These are phyloP conservation scores for Kwoniella botswanensis DNA, from an alignment of 768 basidiomycete species.

Conservation along the genomic window DNA sequence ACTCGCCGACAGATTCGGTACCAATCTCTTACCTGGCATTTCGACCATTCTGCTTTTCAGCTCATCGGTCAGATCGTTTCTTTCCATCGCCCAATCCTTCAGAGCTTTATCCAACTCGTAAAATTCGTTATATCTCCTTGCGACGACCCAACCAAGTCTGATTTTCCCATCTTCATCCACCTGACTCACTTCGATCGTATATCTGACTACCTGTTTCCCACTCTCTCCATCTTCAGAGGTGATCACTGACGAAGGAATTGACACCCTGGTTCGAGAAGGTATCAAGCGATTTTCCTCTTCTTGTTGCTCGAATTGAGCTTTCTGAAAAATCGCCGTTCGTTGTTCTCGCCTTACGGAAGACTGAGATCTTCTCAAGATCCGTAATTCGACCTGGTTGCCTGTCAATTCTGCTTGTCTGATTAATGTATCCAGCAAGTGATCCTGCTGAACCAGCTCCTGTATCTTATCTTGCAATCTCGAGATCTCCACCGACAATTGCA, in stretches of 20 bases:
- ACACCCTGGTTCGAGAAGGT: slow-evolving; percentile 80
- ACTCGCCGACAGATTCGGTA: slow-evolving; percentile 80
- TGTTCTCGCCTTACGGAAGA: slow-evolving; percentile 80
- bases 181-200: slow-evolving; percentile 90
- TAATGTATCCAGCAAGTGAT: slow-evolving; percentile 79
- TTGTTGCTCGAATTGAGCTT: slow-evolving; percentile 90
- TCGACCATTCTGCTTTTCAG: slow-evolving; percentile 69
- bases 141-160: slow-evolving; percentile 88
- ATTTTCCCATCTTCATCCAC: slow-evolving; percentile 72
- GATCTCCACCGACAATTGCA: slow-evolving; percentile 64
- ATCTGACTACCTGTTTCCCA: slow-evolving; percentile 88
- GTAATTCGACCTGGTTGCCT: slow-evolving; percentile 84
- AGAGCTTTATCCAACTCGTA: slow-evolving; percentile 83
- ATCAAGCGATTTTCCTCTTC: slow-evolving; percentile 86
- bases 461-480: slow-evolving; percentile 76
- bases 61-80: slow-evolving; percentile 61
- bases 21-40: slow-evolving; percentile 91
- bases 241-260: slow-evolving; percentile 79
- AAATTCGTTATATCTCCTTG: slow-evolving; percentile 94
- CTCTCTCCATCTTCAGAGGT: slow-evolving; percentile 69
- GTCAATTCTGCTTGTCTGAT: slow-evolving; percentile 95
- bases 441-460: slow-evolving; percentile 75
- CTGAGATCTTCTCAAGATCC: slow-evolving; percentile 79
- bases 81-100: slow-evolving; percentile 63
- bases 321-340: slow-evolving; percentile 84